A percentile compares a stretch with the other conserved stretches of the same genome.
phyloP scores from a whole-genome alignment of 257 asterid species.

The Solanum pennellii region DNA sequence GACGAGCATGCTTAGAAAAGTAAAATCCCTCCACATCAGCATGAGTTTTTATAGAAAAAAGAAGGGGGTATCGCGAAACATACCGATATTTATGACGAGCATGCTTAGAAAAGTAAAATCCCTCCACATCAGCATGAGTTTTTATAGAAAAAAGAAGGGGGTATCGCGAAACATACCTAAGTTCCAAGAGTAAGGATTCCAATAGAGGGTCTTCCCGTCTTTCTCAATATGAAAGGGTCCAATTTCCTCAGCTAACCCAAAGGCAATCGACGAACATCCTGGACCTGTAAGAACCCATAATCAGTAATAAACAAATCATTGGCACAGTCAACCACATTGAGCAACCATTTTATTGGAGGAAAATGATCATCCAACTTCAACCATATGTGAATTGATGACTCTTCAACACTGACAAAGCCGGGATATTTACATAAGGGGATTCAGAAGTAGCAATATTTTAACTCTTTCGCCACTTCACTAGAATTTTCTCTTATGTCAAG shows the following conservation, averaged over 20 bases:
- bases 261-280: constrained; percentile 92
- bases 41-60: background rate
- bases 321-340: background rate
- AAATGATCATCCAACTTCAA: background rate
- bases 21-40: background rate
- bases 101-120: background rate
- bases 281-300: constrained; percentile 48
- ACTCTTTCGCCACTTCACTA: background rate
- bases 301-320: constrained; percentile 1
- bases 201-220: constrained; percentile 81
- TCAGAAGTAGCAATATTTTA: background rate
- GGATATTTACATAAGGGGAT: background rate
- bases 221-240: constrained; percentile 94
- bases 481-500: background rate
- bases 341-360: background rate
- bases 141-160: background rate
- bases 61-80: background rate
- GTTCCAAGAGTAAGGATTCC: constrained; percentile 87
- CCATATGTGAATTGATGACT: background rate
- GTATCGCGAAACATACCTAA: constrained; percentile 36
- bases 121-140: background rate
- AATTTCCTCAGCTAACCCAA: constrained; percentile 87
- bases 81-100: background rate
- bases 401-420: background rate
- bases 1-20: background rate